phyloP scores from a whole-genome alignment of 768 basidiomycete genomes.

The Russula emetica region DNA sequence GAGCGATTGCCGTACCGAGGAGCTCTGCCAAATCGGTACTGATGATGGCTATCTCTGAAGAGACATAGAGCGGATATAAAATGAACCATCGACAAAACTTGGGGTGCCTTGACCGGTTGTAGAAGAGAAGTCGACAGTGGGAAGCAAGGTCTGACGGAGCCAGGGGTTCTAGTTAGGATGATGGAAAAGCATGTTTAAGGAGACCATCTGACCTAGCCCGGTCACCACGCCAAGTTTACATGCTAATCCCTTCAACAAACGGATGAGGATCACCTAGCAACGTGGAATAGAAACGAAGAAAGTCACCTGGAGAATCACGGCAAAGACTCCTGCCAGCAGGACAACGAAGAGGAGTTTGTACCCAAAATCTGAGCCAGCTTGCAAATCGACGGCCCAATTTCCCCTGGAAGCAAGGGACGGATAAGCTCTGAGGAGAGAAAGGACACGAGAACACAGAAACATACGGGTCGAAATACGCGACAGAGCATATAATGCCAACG shows the following conservation, averaged over 20 bases:
- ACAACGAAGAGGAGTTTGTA: conserved; percentile 79
- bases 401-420: conserved; percentile 43
- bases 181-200: neutral
- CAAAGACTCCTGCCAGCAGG: conserved; percentile 75
- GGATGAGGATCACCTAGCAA: conserved; percentile 3
- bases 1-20: conserved; percentile 55
- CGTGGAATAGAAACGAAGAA: neutral
- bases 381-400: conserved; percentile 88
- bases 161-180: neutral
- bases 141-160: conserved; percentile 41
- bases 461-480: conserved; percentile 87
- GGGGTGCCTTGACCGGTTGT: conserved; percentile 42
- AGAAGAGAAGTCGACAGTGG: conserved; percentile 46
- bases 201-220: conserved; percentile 55
- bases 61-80: conserved; percentile 45
- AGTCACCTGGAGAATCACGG: conserved; percentile 72
- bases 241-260: conserved; percentile 55
- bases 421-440: conserved; percentile 4
- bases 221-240: conserved; percentile 80
- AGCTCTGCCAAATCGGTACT: conserved; percentile 58
- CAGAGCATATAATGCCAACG: conserved; percentile 80
- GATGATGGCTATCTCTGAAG: conserved; percentile 50
- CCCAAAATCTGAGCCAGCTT: conserved; percentile 81
- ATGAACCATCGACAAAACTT: conserved; percentile 38
- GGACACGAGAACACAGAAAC: conserved; percentile 31